These are phyloP conservation scores for Acer yangbiense DNA, from an alignment of 345 rosid genomes.

Conservation along the genomic window DNA sequence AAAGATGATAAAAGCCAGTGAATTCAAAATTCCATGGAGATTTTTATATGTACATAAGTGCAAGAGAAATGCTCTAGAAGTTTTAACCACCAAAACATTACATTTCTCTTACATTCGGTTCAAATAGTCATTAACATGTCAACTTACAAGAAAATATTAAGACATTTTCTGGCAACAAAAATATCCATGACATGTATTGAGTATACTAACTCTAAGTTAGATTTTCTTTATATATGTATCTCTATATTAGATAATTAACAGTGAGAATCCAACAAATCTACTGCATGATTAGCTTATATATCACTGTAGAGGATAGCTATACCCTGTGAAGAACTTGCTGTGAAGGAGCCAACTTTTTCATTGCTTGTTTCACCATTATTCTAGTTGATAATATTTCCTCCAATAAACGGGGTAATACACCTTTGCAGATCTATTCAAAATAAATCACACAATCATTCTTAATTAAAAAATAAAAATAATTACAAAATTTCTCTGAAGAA, in stretches of 20 bases:
- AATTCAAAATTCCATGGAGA: not conserved
- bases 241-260: not conserved
- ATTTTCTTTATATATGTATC: not conserved
- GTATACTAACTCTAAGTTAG: not conserved
- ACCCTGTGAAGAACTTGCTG: slow-evolving; percentile 87
- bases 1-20: slow-evolving; percentile 28
- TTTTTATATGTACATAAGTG: not conserved
- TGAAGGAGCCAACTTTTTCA: slow-evolving; percentile 82
- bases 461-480: not conserved
- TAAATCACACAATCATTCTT: not conserved
- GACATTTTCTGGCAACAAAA: not conserved
- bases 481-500: not conserved
- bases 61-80: not conserved
- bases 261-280: slow-evolving; percentile 5
- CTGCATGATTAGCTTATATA: not conserved
- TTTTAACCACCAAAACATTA: slow-evolving; percentile 3
- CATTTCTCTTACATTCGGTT: not conserved
- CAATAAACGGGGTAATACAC: slow-evolving; percentile 79
- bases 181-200: not conserved
- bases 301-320: slow-evolving; percentile 27
- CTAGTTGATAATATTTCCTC: slow-evolving; percentile 96
- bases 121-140: not conserved
- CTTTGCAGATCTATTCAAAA: slow-evolving; percentile 62
- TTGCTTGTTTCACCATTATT: slow-evolving; percentile 89
- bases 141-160: not conserved